Percentiles rank a stretch among this genome's conserved stretches.
Evolutionary conservation across 495 filamentous ascomycete genomes (phyloP).

Genomic region (Trichodelitschia bisporula): DNA sequence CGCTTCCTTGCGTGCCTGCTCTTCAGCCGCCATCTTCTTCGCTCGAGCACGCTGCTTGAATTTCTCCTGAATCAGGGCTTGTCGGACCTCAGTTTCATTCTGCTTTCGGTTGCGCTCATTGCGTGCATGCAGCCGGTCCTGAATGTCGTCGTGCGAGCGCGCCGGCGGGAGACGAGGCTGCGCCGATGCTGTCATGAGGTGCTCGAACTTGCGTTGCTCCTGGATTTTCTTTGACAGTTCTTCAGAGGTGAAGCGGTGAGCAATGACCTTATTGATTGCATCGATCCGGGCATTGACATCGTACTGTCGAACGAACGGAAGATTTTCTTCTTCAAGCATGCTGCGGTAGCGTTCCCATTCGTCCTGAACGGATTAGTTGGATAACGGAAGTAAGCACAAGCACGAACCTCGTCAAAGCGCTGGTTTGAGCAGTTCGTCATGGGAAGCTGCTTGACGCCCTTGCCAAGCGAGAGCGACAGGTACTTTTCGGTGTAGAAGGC

Average conservation of each 20-base stretch:
- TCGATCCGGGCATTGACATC: no score
- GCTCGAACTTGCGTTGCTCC: constrained; percentile 27
- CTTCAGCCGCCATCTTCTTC: constrained; percentile 17
- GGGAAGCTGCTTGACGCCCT: constrained; percentile 50
- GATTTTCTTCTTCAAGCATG: no score
- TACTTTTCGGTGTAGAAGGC: constrained; percentile 61
- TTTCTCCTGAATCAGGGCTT: constrained; percentile 61
- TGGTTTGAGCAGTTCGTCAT: constrained; percentile 68
- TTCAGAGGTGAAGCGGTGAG: no score
- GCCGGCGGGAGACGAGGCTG: no score
- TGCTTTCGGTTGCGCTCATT: constrained; percentile 57
- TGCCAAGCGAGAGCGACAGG: constrained; percentile 46
- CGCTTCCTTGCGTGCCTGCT: constrained; percentile 10
- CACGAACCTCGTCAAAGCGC: no score
- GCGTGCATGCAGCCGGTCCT: constrained; percentile 49
- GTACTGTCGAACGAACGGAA: no score
- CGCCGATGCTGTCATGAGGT: no score
- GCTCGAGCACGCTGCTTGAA: constrained; percentile 20
- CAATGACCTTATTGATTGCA: constrained; percentile 58
- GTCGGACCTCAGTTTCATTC: constrained; percentile 59
- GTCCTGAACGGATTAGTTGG: no score
- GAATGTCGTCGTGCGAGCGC: no score
- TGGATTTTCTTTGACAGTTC: no score
- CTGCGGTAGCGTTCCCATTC: no score
- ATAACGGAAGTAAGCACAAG: no score